phyloP scores from a whole-genome alignment of 2,329 filamentous ascomycete genomes.

The Acarospora socialis region DNA sequence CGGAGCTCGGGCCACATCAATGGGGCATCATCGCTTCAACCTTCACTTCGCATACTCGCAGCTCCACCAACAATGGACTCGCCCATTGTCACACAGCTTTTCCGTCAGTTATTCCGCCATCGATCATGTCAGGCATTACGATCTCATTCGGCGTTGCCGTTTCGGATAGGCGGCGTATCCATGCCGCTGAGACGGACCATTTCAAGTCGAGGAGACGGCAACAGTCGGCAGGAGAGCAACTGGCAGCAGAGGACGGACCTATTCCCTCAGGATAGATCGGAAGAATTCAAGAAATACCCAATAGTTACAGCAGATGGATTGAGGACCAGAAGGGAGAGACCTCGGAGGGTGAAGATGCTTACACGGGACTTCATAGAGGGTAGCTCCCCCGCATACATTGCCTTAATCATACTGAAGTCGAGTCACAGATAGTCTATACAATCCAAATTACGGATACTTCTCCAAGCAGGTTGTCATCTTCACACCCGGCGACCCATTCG shows the following conservation, averaged over 20 bases:
- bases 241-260: constrained; percentile 78
- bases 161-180: constrained; percentile 13
- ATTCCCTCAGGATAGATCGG: constrained; percentile 59
- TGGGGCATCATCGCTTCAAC: constrained; percentile 5
- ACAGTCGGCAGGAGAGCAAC: constrained; percentile 43
- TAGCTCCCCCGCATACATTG: constrained; percentile 21
- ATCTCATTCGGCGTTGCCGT: constrained; percentile 20
- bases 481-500: constrained; percentile 76
- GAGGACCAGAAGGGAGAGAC: constrained; percentile 57
- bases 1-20: constrained; percentile 6
- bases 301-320: constrained; percentile 73
- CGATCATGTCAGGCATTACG: constrained; percentile 46
- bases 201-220: constrained; percentile 14
- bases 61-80: constrained; percentile 14
- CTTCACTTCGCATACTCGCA: constrained; percentile 11
- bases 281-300: constrained; percentile 71
- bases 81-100: constrained; percentile 24
- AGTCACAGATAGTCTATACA: constrained; percentile 70
- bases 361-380: constrained; percentile 96
- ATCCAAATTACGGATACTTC: constrained; percentile 90
- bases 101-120: constrained; percentile 73
- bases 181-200: constrained; percentile 21
- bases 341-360: constrained; percentile 86
- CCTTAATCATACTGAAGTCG: constrained; percentile 5
- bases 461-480: constrained; percentile 96